Evolutionary conservation across 805 yeast genomes (phyloP).

Genomic region (Suhomyces xylopsoci): DNA sequence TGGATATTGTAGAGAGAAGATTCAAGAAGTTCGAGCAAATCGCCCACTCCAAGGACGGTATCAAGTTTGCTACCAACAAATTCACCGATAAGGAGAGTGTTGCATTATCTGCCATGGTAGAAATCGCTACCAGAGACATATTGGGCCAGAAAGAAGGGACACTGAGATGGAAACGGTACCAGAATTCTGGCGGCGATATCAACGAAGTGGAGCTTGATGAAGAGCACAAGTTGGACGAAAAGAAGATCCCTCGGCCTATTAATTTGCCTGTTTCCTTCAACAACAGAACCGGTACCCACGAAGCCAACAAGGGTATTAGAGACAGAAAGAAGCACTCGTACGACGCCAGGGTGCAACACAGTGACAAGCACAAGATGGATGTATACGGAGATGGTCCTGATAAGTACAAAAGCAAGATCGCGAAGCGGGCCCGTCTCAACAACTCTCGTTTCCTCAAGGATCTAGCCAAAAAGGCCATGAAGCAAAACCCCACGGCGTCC

Average conservation of each 20-base stretch:
- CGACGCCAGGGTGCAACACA: conserved; percentile 76
- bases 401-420: conserved; percentile 47
- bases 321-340: conserved; percentile 78
- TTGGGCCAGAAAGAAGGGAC: conserved; percentile 50
- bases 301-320: conserved; percentile 78
- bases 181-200: conserved; percentile 12
- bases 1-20: conserved; percentile 78
- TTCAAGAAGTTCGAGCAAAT: conserved; percentile 49
- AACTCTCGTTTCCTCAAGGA: conserved; percentile 54
- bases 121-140: conserved; percentile 68
- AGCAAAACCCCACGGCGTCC: conserved; percentile 24
- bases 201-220: conserved; percentile 18
- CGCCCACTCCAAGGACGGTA: conserved; percentile 42
- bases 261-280: conserved; percentile 65
- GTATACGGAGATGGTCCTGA: conserved; percentile 78
- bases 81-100: conserved; percentile 32
- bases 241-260: conserved; percentile 29
- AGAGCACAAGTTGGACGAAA: conserved; percentile 11
- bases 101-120: conserved; percentile 65
- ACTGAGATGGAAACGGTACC: conserved; percentile 41
- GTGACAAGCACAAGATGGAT: conserved; percentile 61
- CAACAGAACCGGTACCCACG: conserved; percentile 72
- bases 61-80: conserved; percentile 43
- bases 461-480: conserved; percentile 51
- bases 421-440: conserved; percentile 48